Evolutionary conservation across 2,329 filamentous ascomycete genomes (phyloP).

Genomic region (Alternaria sp.): DNA sequence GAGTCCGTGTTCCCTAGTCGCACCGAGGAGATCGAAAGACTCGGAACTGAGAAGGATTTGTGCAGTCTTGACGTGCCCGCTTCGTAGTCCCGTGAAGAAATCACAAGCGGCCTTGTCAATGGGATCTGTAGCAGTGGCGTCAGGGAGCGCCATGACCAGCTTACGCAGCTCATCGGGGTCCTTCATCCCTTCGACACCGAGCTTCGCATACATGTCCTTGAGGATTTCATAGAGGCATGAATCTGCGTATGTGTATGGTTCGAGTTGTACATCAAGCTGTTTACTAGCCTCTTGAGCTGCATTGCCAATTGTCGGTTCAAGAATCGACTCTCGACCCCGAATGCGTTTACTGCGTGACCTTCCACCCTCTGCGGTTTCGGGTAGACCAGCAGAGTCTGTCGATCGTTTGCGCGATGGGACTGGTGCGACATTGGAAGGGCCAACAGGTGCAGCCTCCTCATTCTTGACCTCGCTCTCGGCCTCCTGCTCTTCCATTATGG

Average conservation of each 20-base stretch:
- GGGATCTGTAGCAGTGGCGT: constrained; percentile 16
- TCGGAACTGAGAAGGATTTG: constrained; percentile 57
- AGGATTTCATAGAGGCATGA: constrained; percentile 63
- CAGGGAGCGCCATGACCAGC: constrained; percentile 27
- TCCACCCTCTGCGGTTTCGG: constrained; percentile 63
- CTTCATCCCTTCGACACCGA: constrained; percentile 56
- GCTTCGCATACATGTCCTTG: constrained; percentile 58
- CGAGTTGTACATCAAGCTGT: constrained; percentile 62
- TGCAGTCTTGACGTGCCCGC: constrained; percentile 50
- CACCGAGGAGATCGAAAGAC: constrained; percentile 56
- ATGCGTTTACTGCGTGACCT: constrained; percentile 66
- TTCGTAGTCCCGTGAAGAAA: constrained; percentile 48
- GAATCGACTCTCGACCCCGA: constrained; percentile 64
- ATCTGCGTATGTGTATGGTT: constrained; percentile 61
- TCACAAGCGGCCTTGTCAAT: constrained; percentile 50
- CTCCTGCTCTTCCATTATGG: constrained; percentile 29
- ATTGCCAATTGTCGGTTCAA: constrained; percentile 55
- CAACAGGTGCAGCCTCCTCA: constrained; percentile 20
- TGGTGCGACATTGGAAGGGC: constrained; percentile 42
- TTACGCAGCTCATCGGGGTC: constrained; percentile 48
- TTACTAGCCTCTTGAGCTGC: constrained; percentile 59
- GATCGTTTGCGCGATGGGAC: constrained; percentile 64
- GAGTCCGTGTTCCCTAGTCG: constrained; percentile 58
- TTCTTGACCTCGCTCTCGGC: constrained; percentile 15
- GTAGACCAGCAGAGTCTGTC: constrained; percentile 64